Evolutionary conservation across 2,329 filamentous ascomycete species (phyloP), one percentile per base, ranked within the genome.

Genomic region (Fusarium keratoplasticum): DNA sequence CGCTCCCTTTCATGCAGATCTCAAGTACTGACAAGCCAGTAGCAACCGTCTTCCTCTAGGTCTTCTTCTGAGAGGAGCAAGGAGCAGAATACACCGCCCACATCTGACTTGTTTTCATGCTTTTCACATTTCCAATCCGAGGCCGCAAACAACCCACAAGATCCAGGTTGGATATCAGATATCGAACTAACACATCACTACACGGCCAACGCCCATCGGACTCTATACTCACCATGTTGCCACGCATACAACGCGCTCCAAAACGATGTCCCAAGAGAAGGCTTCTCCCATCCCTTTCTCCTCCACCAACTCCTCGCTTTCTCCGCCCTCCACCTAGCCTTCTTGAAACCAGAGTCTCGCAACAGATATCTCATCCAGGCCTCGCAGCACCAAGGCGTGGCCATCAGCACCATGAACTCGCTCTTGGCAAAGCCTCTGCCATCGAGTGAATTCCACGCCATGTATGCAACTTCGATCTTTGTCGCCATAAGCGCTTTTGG

Each of bases 391-490:
- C 70, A 72, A 31, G 55, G 44, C 9, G 60, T 55, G 10, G 67
- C 70, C 13, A 65, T 72, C 35, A 59, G 38, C 8, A 62, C 55
- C 27, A 67, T 70, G 42, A 69, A 61, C 18, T 44, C 60, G 1
- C 38, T 66, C 3, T 29, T 72, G 1, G 50, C 47, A 6, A 55
- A 42, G 4, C 20, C 55, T 3, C 11, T 54, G 5, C 22, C 50
- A 2, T 18, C 60, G 5, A 33, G 9, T 10, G 59, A 52, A 6
- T 67, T 57, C 11, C 70, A 72, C 16, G 70, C 70, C 6, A 27
- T 72, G 13, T 72, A 70, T 7, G 67, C 67, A n/a, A 72, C 59
- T 27, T 72, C 70, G 2, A 62, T 72, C 40, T 72, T 70, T 11
- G 35, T 72, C 5, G 63, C 66, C 27, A 67, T 72, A 14, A 64